Percentiles rank a stretch among this genome's conserved stretches.
These are phyloP conservation scores for Starmerella floricola DNA, from an alignment of 805 yeast genomes.

Conservation along the genomic window DNA sequence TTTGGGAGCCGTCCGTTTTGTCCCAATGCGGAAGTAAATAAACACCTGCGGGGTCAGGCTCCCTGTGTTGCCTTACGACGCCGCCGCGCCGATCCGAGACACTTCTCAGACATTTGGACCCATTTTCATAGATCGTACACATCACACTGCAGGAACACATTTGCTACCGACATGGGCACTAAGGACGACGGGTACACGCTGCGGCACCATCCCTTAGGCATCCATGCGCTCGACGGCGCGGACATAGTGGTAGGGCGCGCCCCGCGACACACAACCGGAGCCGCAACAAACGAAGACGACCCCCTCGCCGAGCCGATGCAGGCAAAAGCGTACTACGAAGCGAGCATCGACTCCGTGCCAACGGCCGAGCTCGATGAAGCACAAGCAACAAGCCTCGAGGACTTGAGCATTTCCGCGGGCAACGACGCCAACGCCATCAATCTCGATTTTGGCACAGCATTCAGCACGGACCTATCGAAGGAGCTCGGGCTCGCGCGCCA, in stretches of 20 bases:
- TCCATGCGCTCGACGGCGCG: constrained; percentile 27
- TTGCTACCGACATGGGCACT: constrained; percentile 1
- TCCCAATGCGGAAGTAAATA: background rate
- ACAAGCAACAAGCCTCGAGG: background rate
- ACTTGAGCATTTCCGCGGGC: constrained; percentile 1
- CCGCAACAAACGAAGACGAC: background rate
- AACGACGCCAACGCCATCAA: background rate
- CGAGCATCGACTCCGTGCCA: constrained; percentile 7
- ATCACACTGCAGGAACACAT: background rate
- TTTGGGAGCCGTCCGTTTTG: too few relatives aligned
- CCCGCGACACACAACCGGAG: constrained; percentile 9
- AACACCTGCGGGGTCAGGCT: too few relatives aligned
- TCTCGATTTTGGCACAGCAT: background rate
- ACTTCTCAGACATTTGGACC: background rate
- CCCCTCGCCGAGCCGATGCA: background rate
- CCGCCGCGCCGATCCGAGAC: background rate
- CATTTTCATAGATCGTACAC: background rate
- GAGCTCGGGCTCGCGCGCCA: constrained; percentile 12
- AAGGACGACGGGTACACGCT: constrained; percentile 17
- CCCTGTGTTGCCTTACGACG: too few relatives aligned
- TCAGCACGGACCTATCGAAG: too few relatives aligned
- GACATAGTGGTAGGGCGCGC: constrained; percentile 23
- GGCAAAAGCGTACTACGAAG: constrained; percentile 9
- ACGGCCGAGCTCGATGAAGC: constrained; percentile 3
- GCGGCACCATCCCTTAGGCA: constrained; percentile 29